Evolutionary conservation across 306 rosid genomes (phyloP).

Genomic region (Fragaria nilgerrensis): DNA sequence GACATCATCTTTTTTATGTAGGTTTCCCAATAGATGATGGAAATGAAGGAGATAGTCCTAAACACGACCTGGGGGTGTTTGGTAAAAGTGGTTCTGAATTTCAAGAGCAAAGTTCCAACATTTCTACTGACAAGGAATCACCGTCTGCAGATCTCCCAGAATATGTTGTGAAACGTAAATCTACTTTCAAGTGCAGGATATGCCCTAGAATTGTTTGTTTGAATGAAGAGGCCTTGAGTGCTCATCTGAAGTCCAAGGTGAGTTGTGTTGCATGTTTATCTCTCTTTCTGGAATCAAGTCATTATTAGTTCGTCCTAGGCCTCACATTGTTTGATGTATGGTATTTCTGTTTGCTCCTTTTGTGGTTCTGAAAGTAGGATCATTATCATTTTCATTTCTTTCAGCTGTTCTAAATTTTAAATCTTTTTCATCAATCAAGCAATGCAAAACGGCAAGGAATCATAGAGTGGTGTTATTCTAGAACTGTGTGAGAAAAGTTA

Average conservation of each 20-base stretch:
- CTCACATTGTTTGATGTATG: neutral
- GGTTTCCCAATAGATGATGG: constrained; percentile 47
- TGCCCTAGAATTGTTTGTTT: constrained; percentile 87
- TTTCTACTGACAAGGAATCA: constrained; percentile 27
- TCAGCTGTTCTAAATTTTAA: neutral
- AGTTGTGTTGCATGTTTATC: constrained; percentile 11
- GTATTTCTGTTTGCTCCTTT: neutral
- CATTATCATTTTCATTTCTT: neutral
- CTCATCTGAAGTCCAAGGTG: constrained; percentile 92
- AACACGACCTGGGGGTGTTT: constrained; percentile 26
- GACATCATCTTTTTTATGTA: constrained; percentile 21
- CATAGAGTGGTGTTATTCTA: neutral
- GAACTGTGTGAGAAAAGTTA: neutral
- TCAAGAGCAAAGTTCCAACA: constrained; percentile 29
- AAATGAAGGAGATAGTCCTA: constrained; percentile 30
- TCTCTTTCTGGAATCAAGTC: constrained; percentile 3
- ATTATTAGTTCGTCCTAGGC: neutral
- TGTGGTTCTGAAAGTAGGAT: neutral
- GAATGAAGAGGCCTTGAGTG: constrained; percentile 68
- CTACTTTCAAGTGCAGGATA: constrained; percentile 83
- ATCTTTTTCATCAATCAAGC: neutral
- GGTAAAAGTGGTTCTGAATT: constrained; percentile 31
- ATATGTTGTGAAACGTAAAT: constrained; percentile 57
- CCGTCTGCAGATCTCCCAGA: constrained; percentile 35
- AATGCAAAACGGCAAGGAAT: neutral